These are phyloP conservation scores for Alternaria sp. DNA, from an alignment of 2,329 filamentous ascomycete species.

Conservation along the genomic window DNA sequence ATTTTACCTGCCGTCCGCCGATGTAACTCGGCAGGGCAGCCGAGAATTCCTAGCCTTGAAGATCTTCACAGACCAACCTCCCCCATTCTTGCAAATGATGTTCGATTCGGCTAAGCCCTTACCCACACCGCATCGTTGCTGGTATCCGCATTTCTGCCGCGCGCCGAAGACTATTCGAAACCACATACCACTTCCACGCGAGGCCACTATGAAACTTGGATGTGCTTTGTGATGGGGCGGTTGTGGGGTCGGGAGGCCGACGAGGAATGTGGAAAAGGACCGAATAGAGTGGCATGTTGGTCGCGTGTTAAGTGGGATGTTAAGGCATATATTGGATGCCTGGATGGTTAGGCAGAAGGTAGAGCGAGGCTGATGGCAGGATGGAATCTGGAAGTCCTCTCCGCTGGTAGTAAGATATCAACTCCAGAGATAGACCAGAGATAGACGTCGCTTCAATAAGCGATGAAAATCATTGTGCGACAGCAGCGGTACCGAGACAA, in stretches of 20 bases:
- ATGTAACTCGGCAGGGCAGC: neutral
- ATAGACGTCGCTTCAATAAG: neutral
- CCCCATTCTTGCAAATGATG: neutral
- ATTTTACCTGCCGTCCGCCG: neutral
- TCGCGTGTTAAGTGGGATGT: neutral
- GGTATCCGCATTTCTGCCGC: slow-evolving; percentile 1
- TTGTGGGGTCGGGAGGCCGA: neutral
- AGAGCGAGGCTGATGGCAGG: neutral
- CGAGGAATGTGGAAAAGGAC: neutral
- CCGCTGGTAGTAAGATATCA: neutral
- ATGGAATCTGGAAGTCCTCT: neutral
- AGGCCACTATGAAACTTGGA: neutral
- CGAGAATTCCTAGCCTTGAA: neutral
- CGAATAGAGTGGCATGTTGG: neutral
- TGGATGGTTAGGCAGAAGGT: neutral
- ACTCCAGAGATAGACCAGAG: neutral
- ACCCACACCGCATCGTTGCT: neutral
- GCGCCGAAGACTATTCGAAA: neutral
- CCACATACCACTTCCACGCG: slow-evolving; percentile 1
- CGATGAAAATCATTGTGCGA: neutral
- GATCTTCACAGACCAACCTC: slow-evolving; percentile 1
- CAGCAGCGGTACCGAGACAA: neutral
- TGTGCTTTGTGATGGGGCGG: neutral
- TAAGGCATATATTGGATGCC: neutral
- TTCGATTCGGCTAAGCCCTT: neutral